These are phyloP conservation scores for Phytopythium cucurbitacearum DNA, from an alignment of 352 stramenopile species.

Conservation along the genomic window DNA sequence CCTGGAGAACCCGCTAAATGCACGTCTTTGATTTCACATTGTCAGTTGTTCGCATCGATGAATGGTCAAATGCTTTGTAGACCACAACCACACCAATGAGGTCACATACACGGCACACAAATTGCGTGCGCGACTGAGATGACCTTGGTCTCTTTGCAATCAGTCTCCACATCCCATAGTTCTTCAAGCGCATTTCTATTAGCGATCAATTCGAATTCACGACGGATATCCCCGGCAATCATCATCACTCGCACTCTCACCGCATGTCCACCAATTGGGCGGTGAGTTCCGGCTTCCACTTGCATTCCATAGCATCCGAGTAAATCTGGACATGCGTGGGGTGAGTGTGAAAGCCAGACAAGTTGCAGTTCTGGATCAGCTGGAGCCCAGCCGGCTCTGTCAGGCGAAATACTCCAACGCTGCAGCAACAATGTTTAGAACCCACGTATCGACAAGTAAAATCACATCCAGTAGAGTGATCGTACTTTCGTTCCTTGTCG, in stretches of 20 bases:
- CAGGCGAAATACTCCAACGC: constrained; percentile 83
- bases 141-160: too few relatives aligned
- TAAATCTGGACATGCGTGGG: constrained; percentile 74
- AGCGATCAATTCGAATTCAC: too few relatives aligned
- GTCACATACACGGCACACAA: too few relatives aligned
- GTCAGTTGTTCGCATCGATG: too few relatives aligned
- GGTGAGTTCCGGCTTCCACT: constrained; percentile 41
- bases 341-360: constrained; percentile 86
- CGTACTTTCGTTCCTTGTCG: constrained; percentile 62
- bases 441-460: not conserved
- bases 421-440: constrained; percentile 13
- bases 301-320: constrained; percentile 68
- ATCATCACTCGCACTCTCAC: constrained; percentile 9
- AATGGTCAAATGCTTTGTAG: too few relatives aligned
- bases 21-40: too few relatives aligned
- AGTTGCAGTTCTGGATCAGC: constrained; percentile 85
- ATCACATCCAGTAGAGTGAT: not conserved
- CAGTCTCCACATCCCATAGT: too few relatives aligned
- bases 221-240: too few relatives aligned
- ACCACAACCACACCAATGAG: too few relatives aligned
- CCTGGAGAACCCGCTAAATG: too few relatives aligned
- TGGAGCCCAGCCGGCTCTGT: constrained; percentile 74
- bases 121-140: too few relatives aligned
- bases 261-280: constrained; percentile 71
- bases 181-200: too few relatives aligned